These are phyloP conservation scores for Theileria sp. DNA, from an alignment of 169 alveolate genomes.

Conservation along the genomic window DNA sequence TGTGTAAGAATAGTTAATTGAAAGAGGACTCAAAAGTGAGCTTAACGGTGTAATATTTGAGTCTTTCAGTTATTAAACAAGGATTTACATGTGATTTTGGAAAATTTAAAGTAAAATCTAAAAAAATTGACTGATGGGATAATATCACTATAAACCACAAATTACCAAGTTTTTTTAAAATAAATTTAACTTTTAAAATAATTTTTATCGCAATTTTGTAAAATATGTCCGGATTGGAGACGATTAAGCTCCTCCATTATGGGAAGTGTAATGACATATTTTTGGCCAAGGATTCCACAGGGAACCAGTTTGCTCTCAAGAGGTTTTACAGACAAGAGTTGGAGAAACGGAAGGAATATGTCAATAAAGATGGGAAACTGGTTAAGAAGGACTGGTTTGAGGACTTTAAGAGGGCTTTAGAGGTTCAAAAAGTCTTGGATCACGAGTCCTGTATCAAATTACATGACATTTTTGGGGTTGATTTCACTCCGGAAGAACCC, in stretches of 20 bases:
- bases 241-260: slow-evolving; percentile 40
- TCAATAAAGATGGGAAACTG: slow-evolving; percentile 22
- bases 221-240: slow-evolving; percentile 20
- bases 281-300: slow-evolving; percentile 36
- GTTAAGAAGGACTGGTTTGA: slow-evolving; percentile 24
- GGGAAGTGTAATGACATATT: slow-evolving; percentile 53
- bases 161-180: too few species aligned
- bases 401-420: slow-evolving; percentile 30
- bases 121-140: background rate
- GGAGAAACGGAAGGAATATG: slow-evolving; percentile 22
- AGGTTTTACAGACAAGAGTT: slow-evolving; percentile 34
- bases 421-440: slow-evolving; percentile 27
- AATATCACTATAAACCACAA: background rate
- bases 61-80: background rate
- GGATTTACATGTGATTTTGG: background rate
- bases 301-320: slow-evolving; percentile 29
- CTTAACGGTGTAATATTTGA: background rate
- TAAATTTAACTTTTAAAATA: too few species aligned
- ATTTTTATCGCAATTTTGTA: background rate
- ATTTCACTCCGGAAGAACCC: background rate
- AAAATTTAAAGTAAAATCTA: too few species aligned
- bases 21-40: slow-evolving; percentile 6
- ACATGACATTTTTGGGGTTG: slow-evolving; percentile 14
- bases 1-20: background rate
- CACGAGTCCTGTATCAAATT: slow-evolving; percentile 30